Conservation (phyloP, 768 basidiomycete species). For the Trametes villosa region DNA sequence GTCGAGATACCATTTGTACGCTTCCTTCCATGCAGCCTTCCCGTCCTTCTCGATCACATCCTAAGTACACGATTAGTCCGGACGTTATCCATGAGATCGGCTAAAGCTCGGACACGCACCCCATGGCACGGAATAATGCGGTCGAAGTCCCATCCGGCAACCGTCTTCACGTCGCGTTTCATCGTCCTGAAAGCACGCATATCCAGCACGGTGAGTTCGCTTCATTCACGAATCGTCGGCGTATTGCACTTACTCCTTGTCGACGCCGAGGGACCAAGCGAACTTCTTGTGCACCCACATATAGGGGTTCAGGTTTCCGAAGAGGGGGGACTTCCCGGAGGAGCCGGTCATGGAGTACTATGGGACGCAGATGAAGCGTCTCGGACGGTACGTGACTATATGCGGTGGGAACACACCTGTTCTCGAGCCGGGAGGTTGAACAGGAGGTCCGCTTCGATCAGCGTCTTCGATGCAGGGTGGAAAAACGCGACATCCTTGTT, state of each 20-base stretch:
- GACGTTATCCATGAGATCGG: background rate
- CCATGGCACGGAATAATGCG: conserved; percentile 78
- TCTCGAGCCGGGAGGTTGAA: conserved; percentile 82
- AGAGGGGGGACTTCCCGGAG: conserved; percentile 31
- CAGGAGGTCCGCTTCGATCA: conserved; percentile 82
- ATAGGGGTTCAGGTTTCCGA: conserved; percentile 29
- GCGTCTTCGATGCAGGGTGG: conserved; percentile 68
- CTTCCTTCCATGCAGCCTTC: conserved; percentile 44
- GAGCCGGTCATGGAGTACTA: conserved; percentile 45
- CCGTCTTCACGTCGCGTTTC: conserved; percentile 62
- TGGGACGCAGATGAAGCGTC: background rate
- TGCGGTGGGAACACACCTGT: conserved; percentile 49
- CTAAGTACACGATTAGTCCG: conserved; percentile 21
- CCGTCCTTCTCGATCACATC: conserved; percentile 56
- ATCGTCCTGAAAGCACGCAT: conserved; percentile 46
- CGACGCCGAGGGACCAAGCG: conserved; percentile 29
- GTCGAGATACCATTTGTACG: conserved; percentile 33
- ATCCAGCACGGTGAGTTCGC: background rate
- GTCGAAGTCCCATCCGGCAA: conserved; percentile 74
- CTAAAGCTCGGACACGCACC: conserved; percentile 36
- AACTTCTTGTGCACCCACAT: conserved; percentile 33
- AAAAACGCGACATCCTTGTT: conserved; percentile 88
- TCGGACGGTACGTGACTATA: background rate
- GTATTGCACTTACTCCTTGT: conserved; percentile 29
- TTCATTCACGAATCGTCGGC: background rate